Base-by-base conservation (phyloP, 1,139 yeast species). In the Groenewaldozyma auringiensis region DNA sequence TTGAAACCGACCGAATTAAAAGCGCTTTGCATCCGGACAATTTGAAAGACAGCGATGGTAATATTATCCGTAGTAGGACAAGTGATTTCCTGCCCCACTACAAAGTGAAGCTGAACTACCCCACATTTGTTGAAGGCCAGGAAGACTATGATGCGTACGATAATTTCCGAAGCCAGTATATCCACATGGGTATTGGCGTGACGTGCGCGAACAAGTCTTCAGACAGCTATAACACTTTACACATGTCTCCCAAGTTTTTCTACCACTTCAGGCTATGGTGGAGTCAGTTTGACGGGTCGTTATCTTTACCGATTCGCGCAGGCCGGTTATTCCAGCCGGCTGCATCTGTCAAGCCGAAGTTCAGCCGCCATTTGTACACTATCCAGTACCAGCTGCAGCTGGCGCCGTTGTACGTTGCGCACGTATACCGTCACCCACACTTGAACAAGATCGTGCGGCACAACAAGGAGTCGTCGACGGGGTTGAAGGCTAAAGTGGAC, bases 221-320 rank as follows among this genome's bases (percentile, higher is more conserved):
- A 17, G 54, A 63, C 59, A 68, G 83, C 1, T 78, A 76, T 56
- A 89, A 88, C 63, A 74, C 88, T 1, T 76, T 82, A 14, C 94
- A 88, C 61, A 65, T 89, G 37, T 74, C 95, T 0, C 96, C 96
- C 0, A 65, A 72, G 35, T 73, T 83, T 0, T 69, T 87, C 52
- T 65, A 67, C 11, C 83, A 83, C 55, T 89, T 89, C 67, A 78
- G 76, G 57, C 65, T 68, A 36, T 92, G 97, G 97, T 88, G 96
- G 95, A 66, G 72, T 42, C 72, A 82, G 45, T 79, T 92, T 57
- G 78, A 82, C 21, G 78, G 85, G 40, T 75, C 76, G 29, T 68
- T 83, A 27, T 81, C 94, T 3, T 68, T 86, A 33, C 96, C 97
- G 0, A 74, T 86, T 2, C 74, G 87, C 48, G 73, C 75, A 37